phyloP scores from a whole-genome alignment of 2,329 filamentous ascomycete species.

The Ophiocordyceps robertsii region DNA sequence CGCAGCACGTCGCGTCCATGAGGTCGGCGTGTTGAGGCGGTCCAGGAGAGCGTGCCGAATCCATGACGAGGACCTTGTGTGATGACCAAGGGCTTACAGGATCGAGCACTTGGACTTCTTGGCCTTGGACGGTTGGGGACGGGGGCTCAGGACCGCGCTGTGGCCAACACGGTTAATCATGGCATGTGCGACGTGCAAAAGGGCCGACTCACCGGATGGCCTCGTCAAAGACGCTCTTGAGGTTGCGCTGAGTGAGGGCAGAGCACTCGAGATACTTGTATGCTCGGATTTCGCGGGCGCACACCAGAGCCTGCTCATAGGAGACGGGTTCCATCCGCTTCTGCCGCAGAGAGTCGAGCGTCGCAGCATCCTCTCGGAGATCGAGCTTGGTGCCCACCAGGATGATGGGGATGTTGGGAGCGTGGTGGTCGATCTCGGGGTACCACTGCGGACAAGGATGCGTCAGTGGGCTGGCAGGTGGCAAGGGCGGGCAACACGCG shows the following conservation, averaged over 20 bases:
- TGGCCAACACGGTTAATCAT: not conserved
- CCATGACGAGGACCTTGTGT: not conserved
- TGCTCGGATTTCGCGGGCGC: slow-evolving; percentile 87
- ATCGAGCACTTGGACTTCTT: slow-evolving; percentile 59
- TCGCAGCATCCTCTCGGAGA: slow-evolving; percentile 76
- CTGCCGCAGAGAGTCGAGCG: slow-evolving; percentile 67
- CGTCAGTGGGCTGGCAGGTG: not conserved
- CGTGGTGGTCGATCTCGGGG: slow-evolving; percentile 94
- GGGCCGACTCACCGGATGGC: slow-evolving; percentile 67
- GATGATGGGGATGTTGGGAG: slow-evolving; percentile 89
- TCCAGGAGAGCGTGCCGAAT: not conserved
- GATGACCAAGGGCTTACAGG: slow-evolving; percentile 32
- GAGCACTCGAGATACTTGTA: slow-evolving; percentile 98
- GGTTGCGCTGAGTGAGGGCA: slow-evolving; percentile 85
- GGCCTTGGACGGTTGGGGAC: slow-evolving; percentile 40
- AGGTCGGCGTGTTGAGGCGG: not conserved
- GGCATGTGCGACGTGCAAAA: not conserved
- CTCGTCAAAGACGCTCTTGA: slow-evolving; percentile 98
- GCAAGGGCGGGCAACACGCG: slow-evolving; percentile 9
- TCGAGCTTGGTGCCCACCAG: slow-evolving; percentile 95
- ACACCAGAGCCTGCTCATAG: slow-evolving; percentile 79
- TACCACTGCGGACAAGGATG: slow-evolving; percentile 56
- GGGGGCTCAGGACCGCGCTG: slow-evolving; percentile 61
- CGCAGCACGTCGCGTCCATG: not conserved
- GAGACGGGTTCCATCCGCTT: slow-evolving; percentile 88